Percentiles rank a stretch among this genome's conserved stretches.
Conservation (phyloP, 257 asterid species). For the Anisodus acutangulus region DNA sequence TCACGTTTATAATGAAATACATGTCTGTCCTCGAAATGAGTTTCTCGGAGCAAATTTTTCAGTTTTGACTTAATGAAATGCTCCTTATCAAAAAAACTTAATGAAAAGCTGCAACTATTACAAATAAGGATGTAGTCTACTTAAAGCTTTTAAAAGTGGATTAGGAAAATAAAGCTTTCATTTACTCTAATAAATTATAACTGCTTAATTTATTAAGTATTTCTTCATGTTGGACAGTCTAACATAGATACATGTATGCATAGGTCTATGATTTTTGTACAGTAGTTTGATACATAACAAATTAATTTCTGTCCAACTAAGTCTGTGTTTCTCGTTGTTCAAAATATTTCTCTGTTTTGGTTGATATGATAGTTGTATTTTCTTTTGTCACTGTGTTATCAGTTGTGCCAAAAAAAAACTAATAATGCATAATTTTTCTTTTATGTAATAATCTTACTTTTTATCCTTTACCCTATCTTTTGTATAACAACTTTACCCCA, state of each 20-base stretch:
- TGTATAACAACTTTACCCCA: too few relatives aligned
- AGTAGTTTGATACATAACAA: neutral
- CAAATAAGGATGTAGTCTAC: slow-evolving; percentile 4
- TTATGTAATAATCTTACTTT: neutral
- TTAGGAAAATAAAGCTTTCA: neutral
- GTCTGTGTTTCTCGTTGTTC: neutral
- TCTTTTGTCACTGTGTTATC: slow-evolving; percentile 17
- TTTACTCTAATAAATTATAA: neutral
- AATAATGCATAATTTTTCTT: neutral
- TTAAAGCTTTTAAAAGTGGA: neutral
- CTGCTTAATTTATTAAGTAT: neutral
- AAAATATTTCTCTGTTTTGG: slow-evolving; percentile 14
- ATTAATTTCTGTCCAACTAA: neutral
- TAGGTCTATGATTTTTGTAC: neutral
- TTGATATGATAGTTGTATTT: neutral
- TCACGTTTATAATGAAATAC: slow-evolving; percentile 24
- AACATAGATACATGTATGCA: neutral
- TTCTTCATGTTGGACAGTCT: neutral
- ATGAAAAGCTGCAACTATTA: neutral
- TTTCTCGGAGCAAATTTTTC: neutral
- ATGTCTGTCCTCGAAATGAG: neutral
- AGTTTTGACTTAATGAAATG: neutral
- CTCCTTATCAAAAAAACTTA: neutral
- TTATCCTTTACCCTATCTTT: too few relatives aligned
- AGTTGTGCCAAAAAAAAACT: neutral